Percentiles rank a stretch among this genome's conserved stretches.
Conservation (phyloP, 306 rosid genomes). For the Lathyrus aphaca region DNA sequence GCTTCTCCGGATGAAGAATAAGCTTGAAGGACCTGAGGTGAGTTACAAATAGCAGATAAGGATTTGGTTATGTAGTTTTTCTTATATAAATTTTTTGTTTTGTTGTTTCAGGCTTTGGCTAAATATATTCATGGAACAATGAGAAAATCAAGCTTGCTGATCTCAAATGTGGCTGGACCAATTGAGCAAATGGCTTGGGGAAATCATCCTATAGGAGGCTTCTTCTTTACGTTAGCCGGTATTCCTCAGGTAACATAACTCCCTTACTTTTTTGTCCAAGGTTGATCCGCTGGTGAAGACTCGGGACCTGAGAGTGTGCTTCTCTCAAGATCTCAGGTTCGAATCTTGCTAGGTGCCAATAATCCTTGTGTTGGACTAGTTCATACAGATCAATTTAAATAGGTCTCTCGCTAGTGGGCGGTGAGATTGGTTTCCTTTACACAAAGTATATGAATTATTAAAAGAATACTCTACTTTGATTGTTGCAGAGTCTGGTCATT, state of each 20-base stretch:
- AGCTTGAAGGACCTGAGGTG: slow-evolving; percentile 28
- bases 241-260: slow-evolving; percentile 21
- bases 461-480: not conserved
- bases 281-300: no score
- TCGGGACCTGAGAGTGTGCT: no score
- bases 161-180: slow-evolving; percentile 31
- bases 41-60: not conserved
- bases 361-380: no score
- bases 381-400: no score
- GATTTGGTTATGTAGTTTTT: not conserved
- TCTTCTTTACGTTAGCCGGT: slow-evolving; percentile 22
- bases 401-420: no score
- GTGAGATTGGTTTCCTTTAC: no score
- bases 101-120: slow-evolving; percentile 13
- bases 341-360: no score
- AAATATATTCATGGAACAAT: not conserved
- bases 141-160: slow-evolving; percentile 5
- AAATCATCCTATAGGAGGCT: slow-evolving; percentile 30
- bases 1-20: slow-evolving; percentile 3
- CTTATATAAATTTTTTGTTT: not conserved
- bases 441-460: no score
- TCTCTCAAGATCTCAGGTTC: no score
- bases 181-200: slow-evolving; percentile 30
- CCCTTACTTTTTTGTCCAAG: not conserved
- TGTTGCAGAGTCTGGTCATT: slow-evolving; percentile 26